Evolutionary conservation across 257 asterid species (phyloP), one percentile per base, ranked within the genome.

Genomic region (Cinchona pubescens): DNA sequence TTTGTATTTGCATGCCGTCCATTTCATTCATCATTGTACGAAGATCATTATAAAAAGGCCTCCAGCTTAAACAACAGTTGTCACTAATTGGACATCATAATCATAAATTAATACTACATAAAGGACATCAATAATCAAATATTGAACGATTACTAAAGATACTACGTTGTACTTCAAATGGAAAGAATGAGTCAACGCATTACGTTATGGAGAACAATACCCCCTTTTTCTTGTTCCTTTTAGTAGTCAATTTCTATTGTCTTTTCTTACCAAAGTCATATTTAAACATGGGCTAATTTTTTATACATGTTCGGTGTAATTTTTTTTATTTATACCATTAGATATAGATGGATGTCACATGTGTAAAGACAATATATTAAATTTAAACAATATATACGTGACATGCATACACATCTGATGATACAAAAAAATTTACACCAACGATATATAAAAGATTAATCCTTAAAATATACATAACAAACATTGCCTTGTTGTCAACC

Each of bases 1-100:
- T 75, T 35, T 30, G 62, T 42, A 23, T 64, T 75, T 38, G 72
- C 72, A 64, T 65, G 78, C 10, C 55, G 37, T 49, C 67, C 32
- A 48, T 4, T 43, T 51, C 78, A 74, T 43, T 58, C 56, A 75
- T 1, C 73, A 75, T 14, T n/a, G 32, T 64, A 7, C n/a, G 27
- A 0, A 75, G 8, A n/a, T 48, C 19, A 74, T 67, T 63, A 51
- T 40, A 35, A 65, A 35, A 51, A 51, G 40, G 4, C 18, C 13
- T 27, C 37, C 42, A 14, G 8, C 45, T 73, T 59, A 18, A 4
- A 29, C 29, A 73, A 18, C 46, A 19, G 60, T n/a, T n/a, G 42
- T 37, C 34, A 66, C 30, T 38, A 14, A 53, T 38, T 25, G n/a
- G 43, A 5, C 19, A 19, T 75, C 25, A 16, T 48, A 49, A 38